phyloP scores from a whole-genome alignment of 129 eudicot genomes.

The Ambrosia trifida region DNA sequence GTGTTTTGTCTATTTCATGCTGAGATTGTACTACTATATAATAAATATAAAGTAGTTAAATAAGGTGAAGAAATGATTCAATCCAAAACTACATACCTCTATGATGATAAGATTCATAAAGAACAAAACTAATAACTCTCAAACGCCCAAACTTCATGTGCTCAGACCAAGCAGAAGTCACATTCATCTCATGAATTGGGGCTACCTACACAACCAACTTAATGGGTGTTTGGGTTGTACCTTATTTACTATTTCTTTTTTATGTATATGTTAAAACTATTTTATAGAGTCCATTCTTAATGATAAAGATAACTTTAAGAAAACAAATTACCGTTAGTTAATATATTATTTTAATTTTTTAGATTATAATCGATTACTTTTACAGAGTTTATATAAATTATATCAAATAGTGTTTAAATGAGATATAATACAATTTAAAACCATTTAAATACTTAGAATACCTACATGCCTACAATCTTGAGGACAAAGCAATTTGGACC shows the following conservation, averaged over 20 bases:
- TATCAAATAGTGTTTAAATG: no score
- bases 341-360: no score
- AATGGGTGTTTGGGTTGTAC: neutral
- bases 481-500: slow-evolving; percentile 12
- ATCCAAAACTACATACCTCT: neutral
- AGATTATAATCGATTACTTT: no score
- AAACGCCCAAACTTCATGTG: slow-evolving; percentile 27
- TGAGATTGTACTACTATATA: neutral
- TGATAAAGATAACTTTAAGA: neutral
- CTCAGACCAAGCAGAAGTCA: slow-evolving; percentile 31
- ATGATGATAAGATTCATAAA: neutral
- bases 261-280: no score
- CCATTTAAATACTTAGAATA: neutral
- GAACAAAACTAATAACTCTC: slow-evolving; percentile 18
- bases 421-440: neutral
- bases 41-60: neutral
- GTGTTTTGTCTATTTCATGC: neutral
- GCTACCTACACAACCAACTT: neutral
- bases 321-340: neutral
- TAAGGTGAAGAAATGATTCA: neutral
- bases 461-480: neutral
- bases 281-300: neutral
- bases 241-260: no score
- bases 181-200: slow-evolving; percentile 31
- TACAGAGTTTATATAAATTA: no score